Base-by-base conservation (phyloP, 1,284 basidiomycete genomes). In the Marasmius sp. region DNA sequence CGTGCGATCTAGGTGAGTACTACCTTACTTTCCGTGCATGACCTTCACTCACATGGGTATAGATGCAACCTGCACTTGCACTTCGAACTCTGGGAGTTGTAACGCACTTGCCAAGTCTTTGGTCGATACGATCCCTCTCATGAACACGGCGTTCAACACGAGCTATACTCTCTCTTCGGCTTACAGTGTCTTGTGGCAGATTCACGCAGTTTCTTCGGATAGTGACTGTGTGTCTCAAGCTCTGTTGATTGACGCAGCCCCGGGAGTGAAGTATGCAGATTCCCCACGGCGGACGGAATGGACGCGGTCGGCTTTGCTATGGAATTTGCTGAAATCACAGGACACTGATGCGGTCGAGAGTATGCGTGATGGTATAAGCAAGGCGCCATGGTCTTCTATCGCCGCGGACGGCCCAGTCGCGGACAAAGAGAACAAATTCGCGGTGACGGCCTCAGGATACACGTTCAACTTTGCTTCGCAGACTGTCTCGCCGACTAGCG, bases 61-160 rank as follows among this genome's bases (percentile, higher is more conserved):
- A 88, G 87, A 87, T 74, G 79, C 86, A 3, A 84, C 85, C 0
- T 89, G 87, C 68, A 76, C 83, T 39, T 89, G 87, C 66, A 83
- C 84, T 0, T 71, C 72, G 10, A 61, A 65, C n/a, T 58, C 73
- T 3, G 75, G 74, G 14, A 75, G 74, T 61, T 88, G 86, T 66
- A 78, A 82, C 50, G 77, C 77, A n/a, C 71, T 89, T 6, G 86
- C 87, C 0, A 77, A 81, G 66, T 80, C 75, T 58, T 67, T 89
- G 41, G 67, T 84, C 54, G 70, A 78, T 58, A 73, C 87, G 20
- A 70, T 84, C 9, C 82, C 85, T 8, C 71, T 72, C 3, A 68
- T 85, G 58, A 87, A 87, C 69, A 66, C 69, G n/a, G 63, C 77
- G 33, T 86, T 88, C 65, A 68, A 69, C 43, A 73, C 75, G n/a